Conservation (phyloP, 2,329 filamentous ascomycete genomes). For the Mariannaea elegans region DNA sequence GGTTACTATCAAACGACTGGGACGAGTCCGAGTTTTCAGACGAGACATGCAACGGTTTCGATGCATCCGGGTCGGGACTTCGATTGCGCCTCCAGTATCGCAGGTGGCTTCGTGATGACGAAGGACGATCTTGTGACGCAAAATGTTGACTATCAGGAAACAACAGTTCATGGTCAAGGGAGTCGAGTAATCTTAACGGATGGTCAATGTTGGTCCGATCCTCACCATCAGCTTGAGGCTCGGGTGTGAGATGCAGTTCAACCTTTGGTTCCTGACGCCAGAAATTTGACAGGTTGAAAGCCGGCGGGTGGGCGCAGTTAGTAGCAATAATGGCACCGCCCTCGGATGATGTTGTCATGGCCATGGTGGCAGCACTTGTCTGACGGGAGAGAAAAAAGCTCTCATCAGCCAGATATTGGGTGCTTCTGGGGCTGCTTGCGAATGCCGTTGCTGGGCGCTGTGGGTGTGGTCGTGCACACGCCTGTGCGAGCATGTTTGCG, state of each 20-base stretch:
- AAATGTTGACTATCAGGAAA: constrained; percentile 28
- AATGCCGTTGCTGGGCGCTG: constrained; percentile 28
- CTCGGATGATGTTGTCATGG: constrained; percentile 22
- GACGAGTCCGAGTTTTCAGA: constrained; percentile 32
- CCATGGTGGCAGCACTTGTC: constrained; percentile 35
- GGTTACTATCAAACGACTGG: constrained; percentile 27
- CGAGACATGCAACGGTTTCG: constrained; percentile 36
- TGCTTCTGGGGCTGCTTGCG: constrained; percentile 19
- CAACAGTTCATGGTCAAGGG: constrained; percentile 34
- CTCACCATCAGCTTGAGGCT: constrained; percentile 17
- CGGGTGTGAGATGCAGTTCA: constrained; percentile 28
- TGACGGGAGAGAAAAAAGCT: constrained; percentile 39
- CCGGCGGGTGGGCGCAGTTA: constrained; percentile 16
- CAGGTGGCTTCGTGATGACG: constrained; percentile 41
- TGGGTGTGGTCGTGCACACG: constrained; percentile 25
- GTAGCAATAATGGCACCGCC: constrained; percentile 17
- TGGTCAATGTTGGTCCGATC: constrained; percentile 26
- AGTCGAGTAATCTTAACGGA: constrained; percentile 34
- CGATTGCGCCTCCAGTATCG: constrained; percentile 33
- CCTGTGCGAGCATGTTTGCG: constrained; percentile 26
- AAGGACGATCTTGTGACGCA: constrained; percentile 31
- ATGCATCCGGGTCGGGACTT: constrained; percentile 26
- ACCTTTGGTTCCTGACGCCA: constrained; percentile 32
- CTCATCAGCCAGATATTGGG: constrained; percentile 29
- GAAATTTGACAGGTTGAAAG: constrained; percentile 16